phyloP scores from a whole-genome alignment of 306 rosid species.

The Lotus japonicus region DNA sequence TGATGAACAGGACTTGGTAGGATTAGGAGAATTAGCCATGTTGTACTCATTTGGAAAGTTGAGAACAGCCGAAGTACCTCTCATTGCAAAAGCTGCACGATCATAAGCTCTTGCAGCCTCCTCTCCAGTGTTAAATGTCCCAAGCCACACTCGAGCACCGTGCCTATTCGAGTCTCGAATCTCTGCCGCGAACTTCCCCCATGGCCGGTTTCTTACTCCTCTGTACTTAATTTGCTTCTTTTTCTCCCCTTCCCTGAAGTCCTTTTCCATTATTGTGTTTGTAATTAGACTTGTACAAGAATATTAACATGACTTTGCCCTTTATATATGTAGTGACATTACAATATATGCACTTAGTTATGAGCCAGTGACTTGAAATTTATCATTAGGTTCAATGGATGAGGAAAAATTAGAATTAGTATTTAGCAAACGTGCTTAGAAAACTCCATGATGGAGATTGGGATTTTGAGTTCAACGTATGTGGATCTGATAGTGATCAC shows the following conservation, averaged over 20 bases:
- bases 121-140: slow-evolving; percentile 51
- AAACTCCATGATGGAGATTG: slow-evolving; percentile 23
- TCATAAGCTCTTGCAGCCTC: slow-evolving; percentile 77
- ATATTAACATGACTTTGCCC: not conserved
- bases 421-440: not conserved
- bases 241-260: not conserved
- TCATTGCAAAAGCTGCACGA: slow-evolving; percentile 57
- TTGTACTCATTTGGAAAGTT: slow-evolving; percentile 51
- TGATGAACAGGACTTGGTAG: not conserved
- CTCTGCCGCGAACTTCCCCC: slow-evolving; percentile 44
- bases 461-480: slow-evolving; percentile 21
- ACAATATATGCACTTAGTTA: not conserved
- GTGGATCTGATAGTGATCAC: slow-evolving; percentile 10
- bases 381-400: slow-evolving; percentile 23
- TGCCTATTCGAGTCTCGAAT: slow-evolving; percentile 31
- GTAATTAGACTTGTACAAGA: not conserved
- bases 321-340: slow-evolving; percentile 21
- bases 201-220: slow-evolving; percentile 36
- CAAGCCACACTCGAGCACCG: slow-evolving; percentile 64
- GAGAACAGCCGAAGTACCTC: slow-evolving; percentile 60
- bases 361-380: not conserved
- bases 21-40: not conserved
- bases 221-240: slow-evolving; percentile 3
- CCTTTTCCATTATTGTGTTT: slow-evolving; percentile 23
- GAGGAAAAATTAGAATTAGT: not conserved